Base-by-base conservation (phyloP, 768 basidiomycete species). In the Leccinum imitatum region DNA sequence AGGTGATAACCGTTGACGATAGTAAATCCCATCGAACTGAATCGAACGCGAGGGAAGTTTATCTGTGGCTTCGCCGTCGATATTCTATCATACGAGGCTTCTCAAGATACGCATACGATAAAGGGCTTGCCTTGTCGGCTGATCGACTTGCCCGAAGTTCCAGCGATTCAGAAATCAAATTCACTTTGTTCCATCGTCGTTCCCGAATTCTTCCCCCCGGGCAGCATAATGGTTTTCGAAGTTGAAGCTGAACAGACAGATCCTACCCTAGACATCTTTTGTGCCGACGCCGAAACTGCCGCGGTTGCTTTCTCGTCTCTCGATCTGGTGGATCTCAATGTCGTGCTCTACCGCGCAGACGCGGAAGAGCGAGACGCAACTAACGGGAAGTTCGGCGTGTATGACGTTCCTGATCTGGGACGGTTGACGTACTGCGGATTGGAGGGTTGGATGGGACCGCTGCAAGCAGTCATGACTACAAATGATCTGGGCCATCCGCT, bases 401-500 rank as follows among this genome's bases (percentile, higher is more conserved):
- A 98, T 73, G 82, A 88, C 51, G 76, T 99, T 35, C 91, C 95
- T 5, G 84, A 81, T 23, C 68, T 84, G 23, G 93, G 90, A 0
- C 82, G 83, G 59, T 77, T 95, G 72, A 86, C 84, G 11, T 99
- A 98, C 74, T 98, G 95, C 67, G 97, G 97, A 17, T 73, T 98
- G 54, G 93, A 98, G 69, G 97, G 97, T 2, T 99, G 95, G 94
- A 98, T 99, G 94, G 84, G 88, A 65, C 87, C 87, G 0, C 77
- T 98, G 57, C 82, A 85, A 41, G 85, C 85, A 65, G 86, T 98
- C 71, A 95, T 95, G 85, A 80, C 81, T 64, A 83, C 86, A 68
- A 98, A 98, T 72, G 95, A 99, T 71, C 82, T 98, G 3, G 97
- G 97, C 0, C 95, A 98, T 72, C 83, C 93, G 1, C 79, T 99